phyloP scores from a whole-genome alignment of 1,284 basidiomycete species.

The Microbotryum scabiosae region DNA sequence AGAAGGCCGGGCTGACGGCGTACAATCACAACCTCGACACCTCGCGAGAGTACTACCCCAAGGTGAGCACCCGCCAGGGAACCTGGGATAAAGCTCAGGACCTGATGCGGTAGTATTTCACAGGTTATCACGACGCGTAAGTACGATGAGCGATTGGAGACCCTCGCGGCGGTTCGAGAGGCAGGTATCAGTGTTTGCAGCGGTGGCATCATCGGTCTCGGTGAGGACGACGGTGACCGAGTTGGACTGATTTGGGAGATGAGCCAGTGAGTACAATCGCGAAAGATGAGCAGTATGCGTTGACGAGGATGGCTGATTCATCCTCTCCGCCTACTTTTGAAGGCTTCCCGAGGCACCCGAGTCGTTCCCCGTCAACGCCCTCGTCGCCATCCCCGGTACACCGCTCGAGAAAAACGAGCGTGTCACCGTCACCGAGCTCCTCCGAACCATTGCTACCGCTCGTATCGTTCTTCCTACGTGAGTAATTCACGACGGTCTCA shows the following conservation, averaged over 20 bases:
- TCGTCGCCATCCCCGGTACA: constrained; percentile 57
- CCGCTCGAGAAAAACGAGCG: constrained; percentile 53
- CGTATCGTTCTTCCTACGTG: constrained; percentile 73
- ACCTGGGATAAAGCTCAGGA: background rate
- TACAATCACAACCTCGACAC: constrained; percentile 99
- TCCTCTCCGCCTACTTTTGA: background rate
- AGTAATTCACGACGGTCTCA: background rate
- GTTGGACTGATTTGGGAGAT: constrained; percentile 93
- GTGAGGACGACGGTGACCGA: constrained; percentile 81
- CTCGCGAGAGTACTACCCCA: constrained; percentile 90
- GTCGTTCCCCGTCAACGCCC: constrained; percentile 95
- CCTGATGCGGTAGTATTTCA: background rate
- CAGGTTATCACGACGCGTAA: constrained; percentile 90
- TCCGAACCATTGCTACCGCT: constrained; percentile 91
- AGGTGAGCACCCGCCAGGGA: constrained; percentile 46
- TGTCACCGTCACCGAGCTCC: constrained; percentile 69
- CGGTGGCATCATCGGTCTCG: constrained; percentile 90
- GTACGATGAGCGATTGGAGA: constrained; percentile 86
- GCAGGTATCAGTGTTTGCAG: constrained; percentile 97
- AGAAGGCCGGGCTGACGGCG: constrained; percentile 90
- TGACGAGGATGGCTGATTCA: background rate
- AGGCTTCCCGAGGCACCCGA: constrained; percentile 94
- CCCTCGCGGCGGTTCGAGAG: constrained; percentile 79
- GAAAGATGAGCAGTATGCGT: background rate
- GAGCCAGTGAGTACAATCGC: constrained; percentile 54